Percentiles rank a stretch among this genome's conserved stretches.
Evolutionary conservation across 306 rosid genomes (phyloP).

Genomic region (Phaseolus lunatus): DNA sequence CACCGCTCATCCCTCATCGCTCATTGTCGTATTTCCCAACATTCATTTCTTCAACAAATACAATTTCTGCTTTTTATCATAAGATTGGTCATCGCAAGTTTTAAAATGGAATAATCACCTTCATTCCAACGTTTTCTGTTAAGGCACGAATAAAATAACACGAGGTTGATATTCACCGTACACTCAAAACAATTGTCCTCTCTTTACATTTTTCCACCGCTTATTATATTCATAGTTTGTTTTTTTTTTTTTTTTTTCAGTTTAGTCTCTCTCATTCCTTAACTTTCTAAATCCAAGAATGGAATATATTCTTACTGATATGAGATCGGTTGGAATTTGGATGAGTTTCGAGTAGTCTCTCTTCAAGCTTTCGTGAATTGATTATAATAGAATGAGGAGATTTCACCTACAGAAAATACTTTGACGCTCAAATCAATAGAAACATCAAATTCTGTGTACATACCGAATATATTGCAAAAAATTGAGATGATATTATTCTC

Average conservation of each 20-base stretch:
- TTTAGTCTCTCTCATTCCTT: not conserved
- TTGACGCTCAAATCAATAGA: too few relatives aligned
- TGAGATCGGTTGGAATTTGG: too few relatives aligned
- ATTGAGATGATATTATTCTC: too few relatives aligned
- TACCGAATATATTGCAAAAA: too few relatives aligned
- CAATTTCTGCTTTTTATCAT: not conserved
- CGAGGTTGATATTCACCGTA: not conserved
- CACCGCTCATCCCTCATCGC: constrained; percentile 30
- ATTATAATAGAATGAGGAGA: too few relatives aligned
- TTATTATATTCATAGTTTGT: not conserved
- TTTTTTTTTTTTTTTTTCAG: too few relatives aligned
- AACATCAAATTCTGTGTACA: too few relatives aligned
- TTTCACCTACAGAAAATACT: too few relatives aligned
- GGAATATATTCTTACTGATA: too few relatives aligned
- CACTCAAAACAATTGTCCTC: not conserved
- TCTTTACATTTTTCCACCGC: not conserved
- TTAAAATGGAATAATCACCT: not conserved
- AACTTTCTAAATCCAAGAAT: not conserved
- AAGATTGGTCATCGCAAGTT: not conserved
- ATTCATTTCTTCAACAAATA: not conserved
- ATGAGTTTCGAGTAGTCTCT: too few relatives aligned
- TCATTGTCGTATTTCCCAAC: not conserved
- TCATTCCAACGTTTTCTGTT: not conserved
- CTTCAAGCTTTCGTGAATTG: too few relatives aligned
- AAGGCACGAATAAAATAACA: not conserved